Percentiles rank a stretch among this genome's conserved stretches.
phyloP scores from a whole-genome alignment of 805 yeast species.

The Candida odintsovae region DNA sequence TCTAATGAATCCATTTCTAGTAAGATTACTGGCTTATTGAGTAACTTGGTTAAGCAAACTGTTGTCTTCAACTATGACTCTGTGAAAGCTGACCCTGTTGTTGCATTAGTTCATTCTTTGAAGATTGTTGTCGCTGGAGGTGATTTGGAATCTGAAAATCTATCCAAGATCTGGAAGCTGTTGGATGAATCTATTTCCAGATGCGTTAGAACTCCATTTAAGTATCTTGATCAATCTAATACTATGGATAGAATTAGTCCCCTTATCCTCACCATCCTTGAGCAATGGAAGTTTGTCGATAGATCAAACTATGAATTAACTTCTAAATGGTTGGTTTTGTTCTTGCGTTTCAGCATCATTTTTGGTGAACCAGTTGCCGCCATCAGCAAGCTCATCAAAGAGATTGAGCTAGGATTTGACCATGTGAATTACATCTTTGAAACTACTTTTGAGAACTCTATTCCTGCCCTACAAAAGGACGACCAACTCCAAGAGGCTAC shows the following conservation, averaged over 20 bases:
- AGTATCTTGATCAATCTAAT: slow-evolving; percentile 61
- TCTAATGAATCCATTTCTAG: slow-evolving; percentile 27
- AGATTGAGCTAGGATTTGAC: slow-evolving; percentile 15
- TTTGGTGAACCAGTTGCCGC: slow-evolving; percentile 50
- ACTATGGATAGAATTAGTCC: slow-evolving; percentile 43
- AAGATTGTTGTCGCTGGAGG: slow-evolving; percentile 16
- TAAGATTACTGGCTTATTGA: slow-evolving; percentile 46
- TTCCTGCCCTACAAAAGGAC: slow-evolving; percentile 9
- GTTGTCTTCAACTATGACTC: slow-evolving; percentile 44
- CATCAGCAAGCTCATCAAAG: slow-evolving; percentile 8
- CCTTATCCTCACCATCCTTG: slow-evolving; percentile 50
- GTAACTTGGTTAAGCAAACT: slow-evolving; percentile 43
- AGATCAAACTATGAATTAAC: slow-evolving; percentile 23
- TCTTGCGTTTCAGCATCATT: slow-evolving; percentile 40
- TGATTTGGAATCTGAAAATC: slow-evolving; percentile 5
- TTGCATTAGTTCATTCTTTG: slow-evolving; percentile 48
- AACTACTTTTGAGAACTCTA: slow-evolving; percentile 12
- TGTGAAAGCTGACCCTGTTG: slow-evolving; percentile 47
- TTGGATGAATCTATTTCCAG: slow-evolving; percentile 76
- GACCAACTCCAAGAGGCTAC: slow-evolving; percentile 11
- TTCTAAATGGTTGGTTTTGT: slow-evolving; percentile 45
- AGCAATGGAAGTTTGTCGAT: slow-evolving; percentile 60
- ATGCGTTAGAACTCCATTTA: slow-evolving; percentile 71
- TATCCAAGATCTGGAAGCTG: slow-evolving; percentile 47
- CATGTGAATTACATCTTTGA: slow-evolving; percentile 16